A percentile compares a stretch with the other conserved stretches of the same genome.
These are phyloP conservation scores for Climacium dendroides DNA, from an alignment of 225 moss, liverwort and hornwort genomes.

Conservation along the genomic window DNA sequence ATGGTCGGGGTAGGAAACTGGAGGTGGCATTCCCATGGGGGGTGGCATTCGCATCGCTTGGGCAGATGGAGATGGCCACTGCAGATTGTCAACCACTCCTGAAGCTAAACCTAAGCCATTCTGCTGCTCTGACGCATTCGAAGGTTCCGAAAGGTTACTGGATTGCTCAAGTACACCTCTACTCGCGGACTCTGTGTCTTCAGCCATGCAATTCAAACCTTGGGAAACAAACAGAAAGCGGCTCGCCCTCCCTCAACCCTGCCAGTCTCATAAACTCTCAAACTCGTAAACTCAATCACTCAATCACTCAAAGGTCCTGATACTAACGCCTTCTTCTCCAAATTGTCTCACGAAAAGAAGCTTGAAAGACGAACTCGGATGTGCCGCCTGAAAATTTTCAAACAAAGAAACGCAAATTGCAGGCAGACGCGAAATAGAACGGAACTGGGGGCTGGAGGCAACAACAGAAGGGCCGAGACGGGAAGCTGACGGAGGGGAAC, in stretches of 20 bases:
- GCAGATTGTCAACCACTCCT: background rate
- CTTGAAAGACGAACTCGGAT: background rate
- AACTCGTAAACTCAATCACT: background rate
- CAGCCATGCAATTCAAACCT: slow-evolving; percentile 4
- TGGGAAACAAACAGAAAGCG: background rate
- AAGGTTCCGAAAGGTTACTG: background rate
- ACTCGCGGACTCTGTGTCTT: slow-evolving; percentile 1
- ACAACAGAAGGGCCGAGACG: background rate
- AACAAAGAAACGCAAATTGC: background rate
- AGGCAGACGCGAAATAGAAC: background rate
- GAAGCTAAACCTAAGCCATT: background rate
- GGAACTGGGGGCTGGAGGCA: background rate
- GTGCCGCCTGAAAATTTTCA: background rate
- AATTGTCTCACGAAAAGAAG: background rate
- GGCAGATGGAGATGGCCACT: slow-evolving; percentile 25
- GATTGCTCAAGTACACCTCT: background rate
- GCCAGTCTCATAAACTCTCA: background rate
- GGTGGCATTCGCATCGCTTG: slow-evolving; percentile 19
- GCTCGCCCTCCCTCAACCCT: background rate
- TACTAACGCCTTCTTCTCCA: background rate
- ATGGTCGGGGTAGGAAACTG: slow-evolving; percentile 25
- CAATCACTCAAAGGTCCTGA: background rate
- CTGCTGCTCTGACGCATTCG: background rate
- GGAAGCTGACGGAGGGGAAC: background rate
- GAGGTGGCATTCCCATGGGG: slow-evolving; percentile 24